These are phyloP conservation scores for Pseudevernia furfuracea DNA, from an alignment of 495 filamentous ascomycete genomes.

Conservation along the genomic window DNA sequence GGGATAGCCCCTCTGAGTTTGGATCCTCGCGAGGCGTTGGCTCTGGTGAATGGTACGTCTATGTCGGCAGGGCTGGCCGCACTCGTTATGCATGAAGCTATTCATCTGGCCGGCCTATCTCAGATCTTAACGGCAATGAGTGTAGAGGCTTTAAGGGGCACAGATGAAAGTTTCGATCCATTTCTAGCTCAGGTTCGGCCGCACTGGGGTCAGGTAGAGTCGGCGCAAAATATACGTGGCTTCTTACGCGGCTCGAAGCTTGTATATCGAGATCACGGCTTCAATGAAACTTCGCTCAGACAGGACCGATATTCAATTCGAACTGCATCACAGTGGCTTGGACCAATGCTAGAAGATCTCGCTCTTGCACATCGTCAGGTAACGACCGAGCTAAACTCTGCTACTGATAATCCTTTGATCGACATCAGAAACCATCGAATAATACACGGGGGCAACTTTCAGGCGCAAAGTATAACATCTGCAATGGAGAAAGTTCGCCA, in stretches of 20 bases:
- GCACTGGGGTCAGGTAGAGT: slow-evolving; percentile 54
- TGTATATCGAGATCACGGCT: slow-evolving; percentile 23
- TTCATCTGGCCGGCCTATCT: slow-evolving; percentile 46
- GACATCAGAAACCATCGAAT: slow-evolving; percentile 34
- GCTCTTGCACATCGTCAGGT: slow-evolving; percentile 46
- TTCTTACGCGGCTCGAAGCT: slow-evolving; percentile 39
- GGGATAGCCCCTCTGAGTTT: no score
- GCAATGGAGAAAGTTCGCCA: slow-evolving; percentile 52
- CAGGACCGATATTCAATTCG: slow-evolving; percentile 58
- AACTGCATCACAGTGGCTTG: slow-evolving; percentile 57
- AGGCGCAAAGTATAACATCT: slow-evolving; percentile 50
- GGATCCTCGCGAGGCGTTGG: no score
- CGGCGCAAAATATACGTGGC: slow-evolving; percentile 46
- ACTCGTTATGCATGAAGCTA: slow-evolving; percentile 47
- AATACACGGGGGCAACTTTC: slow-evolving; percentile 56
- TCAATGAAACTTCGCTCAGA: slow-evolving; percentile 30
- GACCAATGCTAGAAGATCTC: slow-evolving; percentile 54
- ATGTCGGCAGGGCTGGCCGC: slow-evolving; percentile 42
- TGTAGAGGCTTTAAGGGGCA: slow-evolving; percentile 43
- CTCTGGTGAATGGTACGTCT: slow-evolving; percentile 60
- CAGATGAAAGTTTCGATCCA: slow-evolving; percentile 46
- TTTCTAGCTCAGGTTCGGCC: slow-evolving; percentile 53
- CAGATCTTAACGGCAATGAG: slow-evolving; percentile 46
- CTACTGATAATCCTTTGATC: slow-evolving; percentile 56
- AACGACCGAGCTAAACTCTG: slow-evolving; percentile 50